A percentile compares a stretch with the other conserved stretches of the same genome.
Conservation (phyloP, 2,329 filamentous ascomycete genomes). For the Talaromyces sp. region DNA sequence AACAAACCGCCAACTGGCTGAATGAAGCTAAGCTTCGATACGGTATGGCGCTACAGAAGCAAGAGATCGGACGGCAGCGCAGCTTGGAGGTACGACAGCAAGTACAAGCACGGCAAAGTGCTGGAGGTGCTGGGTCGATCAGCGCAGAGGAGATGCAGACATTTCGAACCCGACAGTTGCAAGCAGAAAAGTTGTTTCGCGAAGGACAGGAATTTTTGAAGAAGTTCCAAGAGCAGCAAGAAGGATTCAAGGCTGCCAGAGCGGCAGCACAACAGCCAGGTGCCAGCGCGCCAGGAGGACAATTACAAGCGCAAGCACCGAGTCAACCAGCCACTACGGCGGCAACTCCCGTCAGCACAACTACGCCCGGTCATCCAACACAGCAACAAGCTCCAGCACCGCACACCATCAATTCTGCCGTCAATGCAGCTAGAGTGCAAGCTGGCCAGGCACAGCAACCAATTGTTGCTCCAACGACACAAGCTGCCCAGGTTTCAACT, state of each 20-base stretch:
- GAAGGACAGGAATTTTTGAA: conserved; percentile 46
- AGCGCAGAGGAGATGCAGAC: conserved; percentile 39
- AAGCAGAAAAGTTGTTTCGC: conserved; percentile 39
- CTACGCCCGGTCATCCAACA: conserved; percentile 31
- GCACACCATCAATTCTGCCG: conserved; percentile 48
- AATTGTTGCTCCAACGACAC: background rate
- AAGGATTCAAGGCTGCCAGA: conserved; percentile 39
- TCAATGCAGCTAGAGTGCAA: conserved; percentile 43
- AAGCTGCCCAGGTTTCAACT: conserved; percentile 8
- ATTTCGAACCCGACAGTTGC: conserved; percentile 40
- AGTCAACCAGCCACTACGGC: conserved; percentile 1
- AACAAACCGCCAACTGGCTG: conserved; percentile 45
- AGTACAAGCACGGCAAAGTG: conserved; percentile 35
- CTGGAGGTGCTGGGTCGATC: conserved; percentile 37
- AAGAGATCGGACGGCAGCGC: conserved; percentile 45
- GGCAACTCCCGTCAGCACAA: conserved; percentile 23
- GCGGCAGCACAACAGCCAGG: conserved; percentile 3
- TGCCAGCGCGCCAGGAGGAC: conserved; percentile 14
- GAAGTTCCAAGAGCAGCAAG: conserved; percentile 49
- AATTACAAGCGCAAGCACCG: conserved; percentile 17
- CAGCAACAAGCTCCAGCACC: conserved; percentile 39
- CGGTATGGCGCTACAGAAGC: conserved; percentile 47
- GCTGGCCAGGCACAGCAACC: conserved; percentile 23
- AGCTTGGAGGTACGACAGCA: conserved; percentile 41
- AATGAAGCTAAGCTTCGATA: conserved; percentile 46